A percentile compares a stretch with the other conserved stretches of the same genome.
These are phyloP conservation scores for Elongisporangium anandrum DNA, from an alignment of 352 stramenopile species.

Conservation along the genomic window DNA sequence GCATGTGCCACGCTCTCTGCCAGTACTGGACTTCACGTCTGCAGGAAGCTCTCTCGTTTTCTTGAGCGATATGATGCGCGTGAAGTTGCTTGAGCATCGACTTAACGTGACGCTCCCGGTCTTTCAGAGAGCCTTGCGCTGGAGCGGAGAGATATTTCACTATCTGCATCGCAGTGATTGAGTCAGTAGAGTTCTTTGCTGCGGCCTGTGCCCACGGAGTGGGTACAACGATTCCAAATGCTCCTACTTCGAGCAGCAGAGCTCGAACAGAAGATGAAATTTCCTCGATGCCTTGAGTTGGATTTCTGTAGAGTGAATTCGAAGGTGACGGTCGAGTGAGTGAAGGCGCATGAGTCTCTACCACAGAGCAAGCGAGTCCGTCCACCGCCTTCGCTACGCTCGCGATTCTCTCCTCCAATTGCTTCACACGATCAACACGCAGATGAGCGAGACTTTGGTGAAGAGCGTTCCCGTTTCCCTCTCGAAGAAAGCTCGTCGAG, in stretches of 20 bases:
- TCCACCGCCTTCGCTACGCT: slow-evolving; percentile 13
- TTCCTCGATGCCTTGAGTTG: not conserved
- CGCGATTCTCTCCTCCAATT: slow-evolving; percentile 16
- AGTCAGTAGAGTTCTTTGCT: not conserved
- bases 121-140: slow-evolving; percentile 8
- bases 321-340: not conserved
- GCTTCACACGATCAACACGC: slow-evolving; percentile 13
- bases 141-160: slow-evolving; percentile 18
- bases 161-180: slow-evolving; percentile 19
- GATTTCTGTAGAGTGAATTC: not conserved
- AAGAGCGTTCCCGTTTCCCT: not conserved
- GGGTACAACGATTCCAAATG: slow-evolving; percentile 26
- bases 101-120: slow-evolving; percentile 30
- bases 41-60: slow-evolving; percentile 16
- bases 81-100: slow-evolving; percentile 35
- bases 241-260: slow-evolving; percentile 29
- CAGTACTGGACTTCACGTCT: slow-evolving; percentile 27
- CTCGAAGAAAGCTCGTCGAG: slow-evolving; percentile 18
- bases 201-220: slow-evolving; percentile 1
- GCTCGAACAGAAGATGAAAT: slow-evolving; percentile 8
- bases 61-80: slow-evolving; percentile 15
- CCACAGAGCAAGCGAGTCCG: slow-evolving; percentile 7
- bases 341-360: slow-evolving; percentile 2
- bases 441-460: slow-evolving; percentile 13
- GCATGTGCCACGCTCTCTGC: slow-evolving; percentile 26